Conservation (phyloP, 345 rosid genomes). For the Jatropha curcas region DNA sequence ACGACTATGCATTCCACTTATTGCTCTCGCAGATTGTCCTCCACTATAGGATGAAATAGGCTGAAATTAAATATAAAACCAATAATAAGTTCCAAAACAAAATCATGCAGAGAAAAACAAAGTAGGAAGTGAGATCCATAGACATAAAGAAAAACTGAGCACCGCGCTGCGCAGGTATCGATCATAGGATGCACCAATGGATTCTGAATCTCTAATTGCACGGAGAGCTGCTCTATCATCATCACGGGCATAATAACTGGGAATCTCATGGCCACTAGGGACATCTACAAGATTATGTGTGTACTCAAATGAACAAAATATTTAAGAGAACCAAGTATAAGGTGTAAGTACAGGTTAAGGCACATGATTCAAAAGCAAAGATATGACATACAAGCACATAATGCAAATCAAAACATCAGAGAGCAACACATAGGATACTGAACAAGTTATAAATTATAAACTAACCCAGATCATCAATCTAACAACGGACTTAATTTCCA, state of each 20-base stretch:
- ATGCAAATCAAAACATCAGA: too few species aligned
- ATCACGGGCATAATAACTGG: conserved; percentile 47
- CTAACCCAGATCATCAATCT: background rate
- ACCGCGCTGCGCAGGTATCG: conserved; percentile 56
- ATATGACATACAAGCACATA: background rate
- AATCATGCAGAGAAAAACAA: background rate
- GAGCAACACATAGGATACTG: background rate
- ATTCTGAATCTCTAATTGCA: conserved; percentile 49
- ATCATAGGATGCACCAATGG: conserved; percentile 63
- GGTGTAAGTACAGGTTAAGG: too few species aligned
- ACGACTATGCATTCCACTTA: conserved; percentile 38
- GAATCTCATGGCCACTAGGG: conserved; percentile 42
- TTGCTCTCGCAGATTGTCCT: conserved; percentile 48
- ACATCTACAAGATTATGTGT: conserved; percentile 38
- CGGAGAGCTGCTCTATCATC: conserved; percentile 49
- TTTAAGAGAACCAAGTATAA: background rate
- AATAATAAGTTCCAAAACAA: conserved; percentile 8
- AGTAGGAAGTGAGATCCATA: background rate
- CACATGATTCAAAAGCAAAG: background rate
- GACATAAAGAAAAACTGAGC: conserved; percentile 11
- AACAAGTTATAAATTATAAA: background rate
- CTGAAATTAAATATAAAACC: conserved; percentile 37
- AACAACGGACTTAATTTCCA: too few species aligned
- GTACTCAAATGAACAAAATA: conserved; percentile 21
- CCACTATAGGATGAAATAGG: conserved; percentile 48